Base-by-base conservation (phyloP, 306 rosid species). In the Vigna trinervia region DNA sequence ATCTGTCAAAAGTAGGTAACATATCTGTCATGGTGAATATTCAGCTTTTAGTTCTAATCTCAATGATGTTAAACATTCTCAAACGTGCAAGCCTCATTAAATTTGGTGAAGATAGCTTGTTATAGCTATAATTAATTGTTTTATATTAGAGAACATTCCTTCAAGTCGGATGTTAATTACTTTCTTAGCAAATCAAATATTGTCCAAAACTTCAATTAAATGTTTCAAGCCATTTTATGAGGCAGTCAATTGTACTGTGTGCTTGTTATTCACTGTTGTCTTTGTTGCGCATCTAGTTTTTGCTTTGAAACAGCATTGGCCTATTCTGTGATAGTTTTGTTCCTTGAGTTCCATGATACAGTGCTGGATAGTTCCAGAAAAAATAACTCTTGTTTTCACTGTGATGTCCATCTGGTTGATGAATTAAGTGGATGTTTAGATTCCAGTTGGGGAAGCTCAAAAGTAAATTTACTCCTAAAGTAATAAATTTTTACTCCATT, bases 21-120 rank as follows among this genome's bases (percentile, higher is more conserved):
- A 66, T 62, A 58, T 75, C 61, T 69, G 46, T 77, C 67, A 79
- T 65, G 67, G 73, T 71, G 46, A 79, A 82, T 71, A 71, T 52
- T 71, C 59, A 76, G 86, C 8, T 36, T 74, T 26, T 30, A 54
- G 72, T 56, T 84, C 5, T 43, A 17, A 11, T 62, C 22, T 69
- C 17, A 34, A 64, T 66, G 86, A 57, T 82, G 67, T 51, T 62
- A 6, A 74, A 61, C 75, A 28, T 70, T 70, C 73, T 76, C 52
- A 10, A 60, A 74, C 48, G 62, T 79, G 74, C 80, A 59, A 65
- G 50, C 48, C 65, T 54, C 68, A 13, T 66, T 78, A 54, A 69
- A 75, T 53, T 61, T 68, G 77, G 74, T 81, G 61, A 47, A 59
- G 47, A 26, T 72, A 26, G 61, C 60, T 53, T 41, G 61, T 74